phyloP scores from a whole-genome alignment of 140 eudicot species.

The Anethum foeniculum region DNA sequence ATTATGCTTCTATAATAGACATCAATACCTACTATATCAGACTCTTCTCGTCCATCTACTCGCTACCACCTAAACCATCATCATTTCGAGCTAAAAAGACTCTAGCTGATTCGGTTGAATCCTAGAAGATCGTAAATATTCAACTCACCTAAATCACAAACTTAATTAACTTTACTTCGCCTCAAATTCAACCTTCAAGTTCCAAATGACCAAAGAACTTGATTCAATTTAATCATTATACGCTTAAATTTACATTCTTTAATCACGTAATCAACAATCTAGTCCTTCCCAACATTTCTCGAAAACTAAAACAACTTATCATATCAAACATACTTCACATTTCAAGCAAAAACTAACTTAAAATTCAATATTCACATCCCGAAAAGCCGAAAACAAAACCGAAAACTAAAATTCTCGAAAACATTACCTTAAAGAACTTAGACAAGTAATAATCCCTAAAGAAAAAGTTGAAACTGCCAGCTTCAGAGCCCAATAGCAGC shows the following conservation, averaged over 20 bases:
- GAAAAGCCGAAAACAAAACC: neutral
- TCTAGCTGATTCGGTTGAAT: neutral
- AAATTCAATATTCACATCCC: neutral
- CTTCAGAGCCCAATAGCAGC: constrained; percentile 31
- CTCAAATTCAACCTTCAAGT: neutral
- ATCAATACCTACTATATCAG: neutral
- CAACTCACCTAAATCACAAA: neutral
- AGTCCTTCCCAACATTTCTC: neutral
- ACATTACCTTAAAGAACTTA: constrained; percentile 32
- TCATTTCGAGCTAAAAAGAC: neutral
- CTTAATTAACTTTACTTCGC: neutral
- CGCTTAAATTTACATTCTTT: neutral
- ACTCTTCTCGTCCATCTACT: neutral
- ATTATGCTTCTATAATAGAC: neutral
- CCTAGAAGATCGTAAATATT: neutral
- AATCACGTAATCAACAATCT: neutral
- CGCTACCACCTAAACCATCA: neutral
- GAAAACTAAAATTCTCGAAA: neutral
- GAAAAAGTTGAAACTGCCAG: constrained; percentile 28
- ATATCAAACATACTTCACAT: neutral
- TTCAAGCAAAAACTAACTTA: neutral
- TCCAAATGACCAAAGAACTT: neutral
- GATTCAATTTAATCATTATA: neutral
- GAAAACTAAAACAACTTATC: neutral
- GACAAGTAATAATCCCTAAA: constrained; percentile 43